Evolutionary conservation across 805 yeast species (phyloP).

Genomic region (Candida caryicola): DNA sequence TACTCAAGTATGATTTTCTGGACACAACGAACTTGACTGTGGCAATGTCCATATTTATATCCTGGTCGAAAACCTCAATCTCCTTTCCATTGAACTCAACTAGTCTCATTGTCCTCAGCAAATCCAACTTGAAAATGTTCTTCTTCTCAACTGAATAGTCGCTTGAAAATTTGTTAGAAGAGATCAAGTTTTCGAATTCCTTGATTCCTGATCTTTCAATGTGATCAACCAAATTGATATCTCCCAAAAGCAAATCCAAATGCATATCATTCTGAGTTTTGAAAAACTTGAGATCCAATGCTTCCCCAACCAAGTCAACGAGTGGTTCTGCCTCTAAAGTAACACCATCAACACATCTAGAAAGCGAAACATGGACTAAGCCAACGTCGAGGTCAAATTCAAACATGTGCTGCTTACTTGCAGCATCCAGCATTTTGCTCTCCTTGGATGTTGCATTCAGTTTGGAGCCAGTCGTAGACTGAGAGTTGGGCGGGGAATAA

Average conservation of each 20-base stretch:
- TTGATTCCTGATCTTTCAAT: conserved; percentile 59
- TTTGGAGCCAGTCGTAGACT: neutral
- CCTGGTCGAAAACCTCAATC: conserved; percentile 76
- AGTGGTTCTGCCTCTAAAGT: conserved; percentile 64
- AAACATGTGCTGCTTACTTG: conserved; percentile 54
- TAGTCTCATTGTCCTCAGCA: conserved; percentile 56
- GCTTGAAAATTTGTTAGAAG: conserved; percentile 55
- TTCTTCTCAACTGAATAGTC: conserved; percentile 29
- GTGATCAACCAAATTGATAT: conserved; percentile 71
- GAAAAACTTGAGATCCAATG: conserved; percentile 56
- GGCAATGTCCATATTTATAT: conserved; percentile 67
- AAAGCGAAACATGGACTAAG: conserved; percentile 56
- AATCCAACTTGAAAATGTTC: conserved; percentile 57
- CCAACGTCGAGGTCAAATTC: conserved; percentile 74
- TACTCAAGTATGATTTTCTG: conserved; percentile 71
- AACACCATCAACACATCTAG: conserved; percentile 62
- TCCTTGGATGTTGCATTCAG: neutral
- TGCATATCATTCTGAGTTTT: conserved; percentile 61
- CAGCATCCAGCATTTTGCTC: conserved; percentile 13
- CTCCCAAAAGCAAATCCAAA: conserved; percentile 60
- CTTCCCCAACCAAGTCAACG: conserved; percentile 69
- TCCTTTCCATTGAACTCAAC: conserved; percentile 51
- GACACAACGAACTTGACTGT: conserved; percentile 74
- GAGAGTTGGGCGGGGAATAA: neutral
- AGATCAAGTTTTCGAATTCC: conserved; percentile 65